Evolutionary conservation across 1,284 basidiomycete genomes (phyloP), one percentile per base, ranked within the genome.

Genomic region (Binderoboletus segoi): DNA sequence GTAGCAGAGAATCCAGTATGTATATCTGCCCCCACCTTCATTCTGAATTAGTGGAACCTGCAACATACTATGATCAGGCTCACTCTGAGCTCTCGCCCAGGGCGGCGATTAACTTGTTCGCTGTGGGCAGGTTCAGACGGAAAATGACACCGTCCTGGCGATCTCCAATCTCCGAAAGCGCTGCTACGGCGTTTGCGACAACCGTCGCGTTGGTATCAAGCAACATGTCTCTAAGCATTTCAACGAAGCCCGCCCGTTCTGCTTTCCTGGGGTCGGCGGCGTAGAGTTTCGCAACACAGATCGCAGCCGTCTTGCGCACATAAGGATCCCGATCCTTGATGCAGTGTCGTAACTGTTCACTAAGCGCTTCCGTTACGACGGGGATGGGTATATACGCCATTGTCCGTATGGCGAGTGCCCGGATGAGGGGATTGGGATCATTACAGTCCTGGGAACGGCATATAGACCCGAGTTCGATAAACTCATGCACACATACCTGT

Each of bases 11-110:
- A 72, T 99, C 97, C 52, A 99, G 82, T 61, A 99, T 98, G 73
- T 99, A 99, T 41, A 98, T 95, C 74, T 98, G 96, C 1, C 96
- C 96, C 97, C 97, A 99, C 75, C 94, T 97, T 65, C 28, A 46
- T 41, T 35, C 30, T 8, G 20, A 16, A 49, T 66, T 53, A 62
- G 61, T 48, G 41, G 33, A 32, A 51, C 6, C 8, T n/a, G 50
- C 47, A 51, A 35, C 41, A 42, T 5, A 45, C 49, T 47, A 33
- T 43, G 45, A 41, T 24, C 15, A 47, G 48, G 75, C 91, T 65
- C 69, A 94, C 93, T 97, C 94, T 44, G 94, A 96, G 67, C 93
- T 95, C 75, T 96, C 94, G 21, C 85, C 84, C 59, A 97, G 79
- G 2, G 94, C 94, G 15, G 88, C 79, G 30, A 96, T 82, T 15